Base-by-base conservation (phyloP, 495 filamentous ascomycete species). In the Achaetomiella virescens region DNA sequence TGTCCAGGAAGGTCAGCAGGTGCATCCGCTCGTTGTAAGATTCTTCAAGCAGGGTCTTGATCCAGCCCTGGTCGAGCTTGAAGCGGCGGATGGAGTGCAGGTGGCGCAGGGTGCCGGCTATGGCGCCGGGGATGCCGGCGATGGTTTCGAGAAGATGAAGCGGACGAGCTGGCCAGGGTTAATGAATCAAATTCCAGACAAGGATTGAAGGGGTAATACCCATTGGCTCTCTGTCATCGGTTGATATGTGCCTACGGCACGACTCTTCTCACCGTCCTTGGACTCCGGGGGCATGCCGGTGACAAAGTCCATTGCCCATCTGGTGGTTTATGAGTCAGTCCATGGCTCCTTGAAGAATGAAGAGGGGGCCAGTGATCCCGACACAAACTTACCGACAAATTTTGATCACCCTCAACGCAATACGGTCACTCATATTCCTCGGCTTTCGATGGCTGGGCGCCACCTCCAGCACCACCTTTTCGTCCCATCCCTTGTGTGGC, bases 21-120 rank as follows among this genome's bases (percentile, higher is more conserved):
- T 97, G 92, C 89, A 97, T 96, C 1, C 91, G 83, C 69, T 98
- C 93, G 64, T 98, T 98, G 75, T 88, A 96, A 46, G 83, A 84
- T 70, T 98, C 93, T 70, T 97, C 93, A 3, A 98, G 81, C 0
- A 97, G 78, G 0, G 90, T 97, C 69, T 96, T 91, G 60, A 98
- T 97, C 92, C 93, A 97, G 65, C 93, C 93, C 59, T 96, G 95
- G 69, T 98, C 93, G 40, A 91, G 73, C 72, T 88, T 88, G 76
- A 98, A 84, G 8, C 83, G 77, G 40, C 93, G 78, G 59, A 97
- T 73, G 58, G 84, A 90, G 65, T 87, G 82, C 7, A 98, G 74
- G 71, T 98, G 93, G 14, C 93, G 78, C 6, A 97, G 72, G 84
- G 93, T 93, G 11, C 91, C 93, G 0, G 86, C 93, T 7, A 97